Evolutionary conservation across 2,329 filamentous ascomycete genomes (phyloP).

Genomic region (Nigrospora oryzae): DNA sequence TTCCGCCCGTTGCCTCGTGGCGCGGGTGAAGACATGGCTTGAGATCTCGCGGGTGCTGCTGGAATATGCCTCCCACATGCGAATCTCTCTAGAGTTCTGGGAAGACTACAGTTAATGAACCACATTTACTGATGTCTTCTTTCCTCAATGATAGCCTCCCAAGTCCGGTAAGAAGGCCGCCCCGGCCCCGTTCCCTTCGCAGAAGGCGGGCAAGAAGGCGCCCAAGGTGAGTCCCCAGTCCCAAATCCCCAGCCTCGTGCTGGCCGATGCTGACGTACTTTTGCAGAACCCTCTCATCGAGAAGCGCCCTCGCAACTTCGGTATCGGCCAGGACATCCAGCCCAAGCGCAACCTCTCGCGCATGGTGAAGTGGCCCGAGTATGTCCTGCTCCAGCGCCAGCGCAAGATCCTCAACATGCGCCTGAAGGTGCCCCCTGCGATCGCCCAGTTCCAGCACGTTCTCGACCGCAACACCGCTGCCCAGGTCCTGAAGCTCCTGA

Average conservation of each 20-base stretch:
- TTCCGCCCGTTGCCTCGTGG: slow-evolving; percentile 34
- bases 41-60: slow-evolving; percentile 40
- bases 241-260: not conserved
- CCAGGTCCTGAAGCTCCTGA: slow-evolving; percentile 97
- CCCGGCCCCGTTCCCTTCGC: slow-evolving; percentile 90
- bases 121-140: slow-evolving; percentile 92
- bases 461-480: slow-evolving; percentile 95
- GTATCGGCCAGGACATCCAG: slow-evolving; percentile 98
- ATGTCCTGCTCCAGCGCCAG: slow-evolving; percentile 93
- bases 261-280: slow-evolving; percentile 9
- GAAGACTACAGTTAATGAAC: slow-evolving; percentile 70
- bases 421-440: slow-evolving; percentile 94
- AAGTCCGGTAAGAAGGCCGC: slow-evolving; percentile 98
- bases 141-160: slow-evolving; percentile 99
- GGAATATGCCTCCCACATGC: slow-evolving; percentile 40
- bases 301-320: slow-evolving; percentile 95
- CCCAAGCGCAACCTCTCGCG: slow-evolving; percentile 89
- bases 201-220: slow-evolving; percentile 92
- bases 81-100: slow-evolving; percentile 85
- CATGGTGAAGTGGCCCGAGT: slow-evolving; percentile 99
- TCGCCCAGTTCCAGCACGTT: slow-evolving; percentile 96
- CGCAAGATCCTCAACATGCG: slow-evolving; percentile 95
- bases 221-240: slow-evolving; percentile 68
- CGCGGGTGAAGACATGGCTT: slow-evolving; percentile 57
- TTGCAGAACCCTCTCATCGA: slow-evolving; percentile 95